Evolutionary conservation across 2,329 filamentous ascomycete genomes (phyloP).

Genomic region (Byssothecium circinans): DNA sequence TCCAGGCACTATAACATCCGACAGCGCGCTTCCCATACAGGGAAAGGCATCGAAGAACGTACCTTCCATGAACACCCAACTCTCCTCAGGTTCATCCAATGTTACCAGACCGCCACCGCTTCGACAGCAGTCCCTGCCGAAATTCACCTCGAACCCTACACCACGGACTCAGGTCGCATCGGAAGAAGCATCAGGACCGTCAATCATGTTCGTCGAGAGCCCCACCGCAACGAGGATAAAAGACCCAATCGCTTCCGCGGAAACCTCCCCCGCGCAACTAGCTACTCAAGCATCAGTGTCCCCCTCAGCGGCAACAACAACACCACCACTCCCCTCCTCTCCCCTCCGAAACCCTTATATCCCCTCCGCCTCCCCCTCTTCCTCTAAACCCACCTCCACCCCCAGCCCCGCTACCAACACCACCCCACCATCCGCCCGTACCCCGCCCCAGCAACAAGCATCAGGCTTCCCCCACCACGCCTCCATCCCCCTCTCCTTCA

Average conservation of each 20-base stretch:
- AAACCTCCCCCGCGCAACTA: constrained; percentile 7
- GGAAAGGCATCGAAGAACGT: constrained; percentile 16
- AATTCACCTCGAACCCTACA: constrained; percentile 73
- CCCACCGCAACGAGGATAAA: constrained; percentile 24
- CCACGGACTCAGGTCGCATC: constrained; percentile 67
- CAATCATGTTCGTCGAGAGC: constrained; percentile 71
- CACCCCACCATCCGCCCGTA: constrained; percentile 1
- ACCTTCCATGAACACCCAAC: constrained; percentile 19
- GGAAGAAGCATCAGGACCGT: constrained; percentile 67
- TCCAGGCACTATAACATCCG: constrained; percentile 27
- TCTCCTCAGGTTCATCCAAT: constrained; percentile 21
- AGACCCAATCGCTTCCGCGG: constrained; percentile 21
- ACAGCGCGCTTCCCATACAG: constrained; percentile 24
- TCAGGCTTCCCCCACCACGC: constrained; percentile 57
- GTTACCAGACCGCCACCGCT: constrained; percentile 53
- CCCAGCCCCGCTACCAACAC: constrained; percentile 5
- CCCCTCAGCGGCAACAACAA: too few species aligned
- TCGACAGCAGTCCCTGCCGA: constrained; percentile 59
- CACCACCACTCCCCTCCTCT: not conserved
- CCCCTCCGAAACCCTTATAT: not conserved
- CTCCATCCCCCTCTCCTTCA: constrained; percentile 74
- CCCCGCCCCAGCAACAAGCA: constrained; percentile 1
- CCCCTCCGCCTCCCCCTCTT: not conserved
- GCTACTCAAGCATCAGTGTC: not conserved
- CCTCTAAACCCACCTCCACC: not conserved